These are phyloP conservation scores for Epichloe glyceriae DNA, from an alignment of 2,329 filamentous ascomycete species.

Conservation along the genomic window DNA sequence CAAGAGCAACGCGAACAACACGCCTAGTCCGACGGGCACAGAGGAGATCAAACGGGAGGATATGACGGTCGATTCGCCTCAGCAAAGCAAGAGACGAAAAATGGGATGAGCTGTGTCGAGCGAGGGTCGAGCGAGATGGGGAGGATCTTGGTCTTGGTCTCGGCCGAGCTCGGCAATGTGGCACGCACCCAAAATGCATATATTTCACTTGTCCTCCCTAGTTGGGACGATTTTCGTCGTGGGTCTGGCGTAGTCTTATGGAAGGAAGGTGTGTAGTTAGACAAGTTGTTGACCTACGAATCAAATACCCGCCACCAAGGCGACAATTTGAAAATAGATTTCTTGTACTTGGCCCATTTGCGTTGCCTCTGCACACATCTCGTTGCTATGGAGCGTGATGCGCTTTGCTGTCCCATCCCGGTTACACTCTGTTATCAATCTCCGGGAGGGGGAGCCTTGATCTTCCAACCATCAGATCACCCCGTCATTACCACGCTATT, in stretches of 20 bases:
- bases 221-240: not conserved
- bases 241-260: not conserved
- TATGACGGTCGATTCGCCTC: conserved; percentile 15
- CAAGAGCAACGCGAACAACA: conserved; percentile 17
- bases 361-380: not conserved
- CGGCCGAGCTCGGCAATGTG: too few relatives aligned
- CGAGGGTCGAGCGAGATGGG: too few relatives aligned
- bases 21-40: conserved; percentile 33
- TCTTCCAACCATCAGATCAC: too few relatives aligned
- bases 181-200: too few relatives aligned
- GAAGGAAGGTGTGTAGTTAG: not conserved
- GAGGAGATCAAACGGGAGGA: conserved; percentile 38
- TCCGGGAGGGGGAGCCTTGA: too few relatives aligned
- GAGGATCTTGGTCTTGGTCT: not conserved
- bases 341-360: not conserved
- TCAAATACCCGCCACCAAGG: not conserved
- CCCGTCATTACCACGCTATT: too few relatives aligned
- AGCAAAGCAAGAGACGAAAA: conserved; percentile 26
- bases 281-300: not conserved
- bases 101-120: conserved; percentile 13
- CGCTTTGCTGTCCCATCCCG: too few relatives aligned
- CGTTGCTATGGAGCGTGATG: not conserved
- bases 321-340: not conserved
- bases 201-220: too few relatives aligned
- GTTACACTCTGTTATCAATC: too few relatives aligned